Conservation (phyloP, 2,329 filamentous ascomycete genomes). For the Cytospora schulzeri region DNA sequence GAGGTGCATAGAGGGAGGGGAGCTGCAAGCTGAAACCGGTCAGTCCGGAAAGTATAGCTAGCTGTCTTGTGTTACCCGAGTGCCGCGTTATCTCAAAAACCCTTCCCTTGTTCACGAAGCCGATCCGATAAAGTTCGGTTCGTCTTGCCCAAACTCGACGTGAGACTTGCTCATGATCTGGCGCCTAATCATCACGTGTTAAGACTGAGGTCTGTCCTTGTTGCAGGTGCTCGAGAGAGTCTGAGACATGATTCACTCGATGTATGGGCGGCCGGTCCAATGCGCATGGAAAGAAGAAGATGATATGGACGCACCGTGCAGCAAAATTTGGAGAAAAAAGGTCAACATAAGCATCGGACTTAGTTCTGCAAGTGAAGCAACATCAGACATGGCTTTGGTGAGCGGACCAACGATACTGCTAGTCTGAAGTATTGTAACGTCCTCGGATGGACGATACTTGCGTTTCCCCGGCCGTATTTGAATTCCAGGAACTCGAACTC, state of each 20-base stretch:
- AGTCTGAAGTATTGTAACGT: not conserved
- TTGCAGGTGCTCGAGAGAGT: no score
- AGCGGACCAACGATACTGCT: not conserved
- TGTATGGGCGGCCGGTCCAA: not conserved
- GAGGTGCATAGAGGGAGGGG: slow-evolving; percentile 25
- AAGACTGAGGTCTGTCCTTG: slow-evolving; percentile 4
- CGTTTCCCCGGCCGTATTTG: not conserved
- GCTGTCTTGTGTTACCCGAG: slow-evolving; percentile 18
- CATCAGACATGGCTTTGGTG: no score
- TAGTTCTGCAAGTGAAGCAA: no score
- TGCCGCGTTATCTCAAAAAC: slow-evolving; percentile 16
- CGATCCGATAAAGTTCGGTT: slow-evolving; percentile 10
- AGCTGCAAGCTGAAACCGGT: slow-evolving; percentile 22
- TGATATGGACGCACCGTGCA: not conserved
- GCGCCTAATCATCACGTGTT: slow-evolving; percentile 7
- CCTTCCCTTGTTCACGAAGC: slow-evolving; percentile 17
- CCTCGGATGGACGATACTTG: not conserved
- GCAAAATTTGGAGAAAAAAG: not conserved
- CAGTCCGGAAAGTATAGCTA: slow-evolving; percentile 18
- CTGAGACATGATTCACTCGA: not conserved
- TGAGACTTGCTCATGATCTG: slow-evolving; percentile 15
- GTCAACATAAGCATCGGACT: not conserved
- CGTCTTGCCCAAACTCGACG: slow-evolving; percentile 8
- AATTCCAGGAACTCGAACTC: not conserved
- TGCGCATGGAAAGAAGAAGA: not conserved